Percentiles rank a stretch among this genome's conserved stretches.
Conservation (phyloP, 1,284 basidiomycete genomes). For the Cutaneotrichosporon cutaneum region DNA sequence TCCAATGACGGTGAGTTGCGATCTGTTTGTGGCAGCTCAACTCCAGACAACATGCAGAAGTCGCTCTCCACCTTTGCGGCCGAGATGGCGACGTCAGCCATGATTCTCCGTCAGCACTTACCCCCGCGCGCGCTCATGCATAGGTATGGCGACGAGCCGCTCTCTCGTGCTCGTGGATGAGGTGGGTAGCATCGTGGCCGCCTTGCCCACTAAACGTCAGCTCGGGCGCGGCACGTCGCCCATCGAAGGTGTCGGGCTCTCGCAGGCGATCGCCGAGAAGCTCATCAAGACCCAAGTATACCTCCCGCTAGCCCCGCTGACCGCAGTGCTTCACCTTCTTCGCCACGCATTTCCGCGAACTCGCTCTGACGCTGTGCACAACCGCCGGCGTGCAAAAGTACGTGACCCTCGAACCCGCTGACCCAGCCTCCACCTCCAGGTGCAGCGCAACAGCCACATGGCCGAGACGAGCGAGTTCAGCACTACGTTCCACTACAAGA, state of each 20-base stretch:
- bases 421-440: constrained; percentile 72
- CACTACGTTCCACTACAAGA: constrained; percentile 74
- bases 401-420: constrained; percentile 9
- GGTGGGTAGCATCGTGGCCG: constrained; percentile 55
- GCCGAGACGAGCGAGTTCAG: constrained; percentile 60
- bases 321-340: constrained; percentile 79
- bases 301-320: not conserved
- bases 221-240: constrained; percentile 73
- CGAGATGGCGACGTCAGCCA: constrained; percentile 84
- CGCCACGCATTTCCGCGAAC: constrained; percentile 65
- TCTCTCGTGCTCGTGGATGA: constrained; percentile 87
- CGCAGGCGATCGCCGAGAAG: constrained; percentile 87
- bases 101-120: constrained; percentile 68
- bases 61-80: constrained; percentile 87
- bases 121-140: constrained; percentile 6
- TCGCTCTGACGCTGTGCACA: constrained; percentile 39
- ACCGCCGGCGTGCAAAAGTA: constrained; percentile 37
- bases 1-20: constrained; percentile 68
- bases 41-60: constrained; percentile 63
- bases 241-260: constrained; percentile 80
- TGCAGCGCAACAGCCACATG: constrained; percentile 58
- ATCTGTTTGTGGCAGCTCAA: not conserved
- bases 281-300: constrained; percentile 70
- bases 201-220: constrained; percentile 23
- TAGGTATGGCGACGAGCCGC: constrained; percentile 70